phyloP scores from a whole-genome alignment of 768 basidiomycete species.

The Hygrophoropsis aurantiaca region DNA sequence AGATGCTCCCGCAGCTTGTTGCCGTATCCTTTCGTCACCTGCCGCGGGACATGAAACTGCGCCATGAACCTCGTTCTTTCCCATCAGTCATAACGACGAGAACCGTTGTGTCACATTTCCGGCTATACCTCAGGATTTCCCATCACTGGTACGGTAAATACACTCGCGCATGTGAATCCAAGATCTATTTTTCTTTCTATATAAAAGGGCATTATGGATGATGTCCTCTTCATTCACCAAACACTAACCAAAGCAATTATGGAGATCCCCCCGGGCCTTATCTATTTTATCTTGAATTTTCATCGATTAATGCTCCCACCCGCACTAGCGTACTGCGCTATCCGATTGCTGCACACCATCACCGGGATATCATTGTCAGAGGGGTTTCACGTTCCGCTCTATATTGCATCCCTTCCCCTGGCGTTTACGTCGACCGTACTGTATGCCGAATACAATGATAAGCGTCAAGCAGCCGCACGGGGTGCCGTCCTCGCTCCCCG shows the following conservation, averaged over 20 bases:
- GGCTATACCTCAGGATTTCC: too few species aligned
- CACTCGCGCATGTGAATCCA: too few species aligned
- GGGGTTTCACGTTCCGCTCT: slow-evolving; percentile 18
- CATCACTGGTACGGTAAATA: too few species aligned
- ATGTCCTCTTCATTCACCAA: too few species aligned
- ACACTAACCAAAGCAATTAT: slow-evolving; percentile 7
- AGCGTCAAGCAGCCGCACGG: slow-evolving; percentile 38
- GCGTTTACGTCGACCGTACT: slow-evolving; percentile 14
- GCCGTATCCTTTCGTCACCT: too few species aligned
- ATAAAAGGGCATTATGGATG: too few species aligned
- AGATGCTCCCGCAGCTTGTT: too few species aligned
- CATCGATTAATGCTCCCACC: slow-evolving; percentile 17
- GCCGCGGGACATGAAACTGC: too few species aligned
- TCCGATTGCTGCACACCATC: slow-evolving; percentile 8
- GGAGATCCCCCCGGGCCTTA: slow-evolving; percentile 34
- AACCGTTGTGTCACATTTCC: too few species aligned
- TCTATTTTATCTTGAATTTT: slow-evolving; percentile 24
- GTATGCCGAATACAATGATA: slow-evolving; percentile 21
- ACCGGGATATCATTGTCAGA: slow-evolving; percentile 7
- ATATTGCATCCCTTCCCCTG: slow-evolving; percentile 22
- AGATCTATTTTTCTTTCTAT: too few species aligned
- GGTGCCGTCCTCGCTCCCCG: slow-evolving; percentile 49
- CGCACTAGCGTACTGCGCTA: slow-evolving; percentile 13
- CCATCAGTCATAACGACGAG: too few species aligned
- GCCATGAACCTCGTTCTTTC: too few species aligned